A percentile compares a stretch with the other conserved stretches of the same genome.
These are phyloP conservation scores for Mucor mucedo DNA, from an alignment of 371 early-diverging fungal species.

Conservation along the genomic window DNA sequence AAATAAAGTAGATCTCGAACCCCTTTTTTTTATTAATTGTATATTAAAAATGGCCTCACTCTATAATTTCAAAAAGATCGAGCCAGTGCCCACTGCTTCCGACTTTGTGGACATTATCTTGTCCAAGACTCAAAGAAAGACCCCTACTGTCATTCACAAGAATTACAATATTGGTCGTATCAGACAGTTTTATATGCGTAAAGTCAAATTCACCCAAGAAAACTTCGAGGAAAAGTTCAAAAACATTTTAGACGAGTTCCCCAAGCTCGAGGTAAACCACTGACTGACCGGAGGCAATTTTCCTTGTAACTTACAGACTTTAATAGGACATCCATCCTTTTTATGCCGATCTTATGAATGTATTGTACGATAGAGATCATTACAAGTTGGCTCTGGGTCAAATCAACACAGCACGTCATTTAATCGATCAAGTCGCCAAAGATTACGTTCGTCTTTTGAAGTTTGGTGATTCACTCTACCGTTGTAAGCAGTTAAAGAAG, in stretches of 20 bases:
- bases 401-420: conserved; percentile 96
- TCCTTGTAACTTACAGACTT: background rate
- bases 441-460: conserved; percentile 98
- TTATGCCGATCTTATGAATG: conserved; percentile 99
- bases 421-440: conserved; percentile 96
- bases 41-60: conserved; percentile 42
- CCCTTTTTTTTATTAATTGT: conserved; percentile 1
- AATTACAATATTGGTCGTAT: conserved; percentile 97
- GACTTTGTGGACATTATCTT: conserved; percentile 99
- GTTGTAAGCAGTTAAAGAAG: conserved; percentile 99
- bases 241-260: conserved; percentile 96
- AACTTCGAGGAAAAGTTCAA: conserved; percentile 96
- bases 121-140: conserved; percentile 99
- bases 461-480: conserved; percentile 99
- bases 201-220: conserved; percentile 99
- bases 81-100: conserved; percentile 91
- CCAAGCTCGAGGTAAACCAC: conserved; percentile 93
- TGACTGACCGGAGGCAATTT: background rate
- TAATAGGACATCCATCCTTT: conserved; percentile 98
- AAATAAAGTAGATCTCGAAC: background rate
- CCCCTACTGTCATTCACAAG: conserved; percentile 98
- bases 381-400: conserved; percentile 99
- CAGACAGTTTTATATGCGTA: conserved; percentile 99
- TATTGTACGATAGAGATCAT: conserved; percentile 99
- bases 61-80: conserved; percentile 98